These are phyloP conservation scores for Phytopythium montanum DNA, from an alignment of 352 stramenopile genomes.

Conservation along the genomic window DNA sequence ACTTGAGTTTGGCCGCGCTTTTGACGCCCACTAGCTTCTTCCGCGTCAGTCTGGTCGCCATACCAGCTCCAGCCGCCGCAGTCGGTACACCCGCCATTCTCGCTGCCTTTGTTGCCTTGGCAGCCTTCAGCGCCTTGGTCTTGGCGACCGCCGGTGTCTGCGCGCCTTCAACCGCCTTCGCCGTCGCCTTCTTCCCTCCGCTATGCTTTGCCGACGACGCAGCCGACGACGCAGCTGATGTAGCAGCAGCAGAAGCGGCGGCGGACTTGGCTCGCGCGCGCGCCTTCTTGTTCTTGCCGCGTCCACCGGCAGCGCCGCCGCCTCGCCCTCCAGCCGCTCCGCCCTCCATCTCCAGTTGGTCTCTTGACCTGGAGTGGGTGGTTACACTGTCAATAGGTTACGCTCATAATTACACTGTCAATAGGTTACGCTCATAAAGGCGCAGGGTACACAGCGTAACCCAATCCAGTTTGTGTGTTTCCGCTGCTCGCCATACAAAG, in stretches of 20 bases:
- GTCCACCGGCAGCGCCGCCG: background rate
- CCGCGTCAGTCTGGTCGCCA: background rate
- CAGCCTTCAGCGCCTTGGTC: background rate
- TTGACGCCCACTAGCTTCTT: background rate
- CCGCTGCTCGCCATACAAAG: background rate
- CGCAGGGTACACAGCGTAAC: no score
- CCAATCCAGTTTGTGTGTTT: no score
- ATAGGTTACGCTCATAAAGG: background rate
- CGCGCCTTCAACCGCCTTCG: background rate
- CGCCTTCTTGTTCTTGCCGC: conserved; percentile 6
- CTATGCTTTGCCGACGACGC: background rate
- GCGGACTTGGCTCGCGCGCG: background rate
- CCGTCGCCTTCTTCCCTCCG: background rate
- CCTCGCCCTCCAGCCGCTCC: background rate
- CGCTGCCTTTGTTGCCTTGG: background rate
- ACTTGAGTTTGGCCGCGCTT: background rate
- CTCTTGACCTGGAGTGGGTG: background rate
- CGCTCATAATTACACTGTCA: background rate
- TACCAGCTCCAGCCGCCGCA: background rate
- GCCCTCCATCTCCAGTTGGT: background rate
- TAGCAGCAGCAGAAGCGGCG: background rate
- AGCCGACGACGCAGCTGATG: background rate
- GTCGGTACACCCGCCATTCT: background rate
- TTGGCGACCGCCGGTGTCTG: background rate
- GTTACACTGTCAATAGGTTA: background rate